Evolutionary conservation across 306 rosid species (phyloP).

Genomic region (Trifolium fragiferum): DNA sequence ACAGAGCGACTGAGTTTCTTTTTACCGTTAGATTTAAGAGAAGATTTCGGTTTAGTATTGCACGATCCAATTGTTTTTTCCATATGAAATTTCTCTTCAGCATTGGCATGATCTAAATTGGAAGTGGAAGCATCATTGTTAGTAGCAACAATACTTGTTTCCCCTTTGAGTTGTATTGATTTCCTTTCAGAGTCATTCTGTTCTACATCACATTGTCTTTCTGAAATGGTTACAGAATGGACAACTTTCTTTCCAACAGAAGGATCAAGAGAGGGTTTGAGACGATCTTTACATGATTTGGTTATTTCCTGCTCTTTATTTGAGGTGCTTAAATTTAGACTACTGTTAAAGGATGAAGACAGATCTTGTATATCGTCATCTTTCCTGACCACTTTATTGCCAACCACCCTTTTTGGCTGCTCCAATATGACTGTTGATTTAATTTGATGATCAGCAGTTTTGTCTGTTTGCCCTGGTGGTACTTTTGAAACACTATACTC

Average conservation of each 20-base stretch:
- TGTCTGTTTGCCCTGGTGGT: conserved; percentile 49
- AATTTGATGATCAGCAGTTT: conserved; percentile 40
- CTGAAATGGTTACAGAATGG: conserved; percentile 41
- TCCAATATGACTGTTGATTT: conserved; percentile 40
- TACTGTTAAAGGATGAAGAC: conserved; percentile 56
- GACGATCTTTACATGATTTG: conserved; percentile 43
- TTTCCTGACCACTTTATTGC: conserved; percentile 29
- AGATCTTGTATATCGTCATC: conserved; percentile 46
- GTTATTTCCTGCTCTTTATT: conserved; percentile 46
- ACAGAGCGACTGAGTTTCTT: conserved; percentile 72
- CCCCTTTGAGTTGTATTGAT: conserved; percentile 42
- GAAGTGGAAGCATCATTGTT: conserved; percentile 43
- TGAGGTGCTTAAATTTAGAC: conserved; percentile 40
- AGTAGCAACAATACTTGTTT: conserved; percentile 41
- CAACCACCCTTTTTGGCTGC: conserved; percentile 39
- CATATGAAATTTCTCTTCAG: conserved; percentile 42
- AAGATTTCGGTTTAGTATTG: conserved; percentile 53
- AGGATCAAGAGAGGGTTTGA: conserved; percentile 53
- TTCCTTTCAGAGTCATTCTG: conserved; percentile 47
- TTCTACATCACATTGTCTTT: conserved; percentile 43
- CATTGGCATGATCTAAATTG: conserved; percentile 40
- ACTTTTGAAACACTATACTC: conserved; percentile 83
- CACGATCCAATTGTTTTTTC: conserved; percentile 50
- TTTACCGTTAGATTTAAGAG: conserved; percentile 63
- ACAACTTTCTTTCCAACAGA: conserved; percentile 46